These are phyloP conservation scores for Plasmodium yoelii DNA, from an alignment of 169 alveolate species.

Conservation along the genomic window DNA sequence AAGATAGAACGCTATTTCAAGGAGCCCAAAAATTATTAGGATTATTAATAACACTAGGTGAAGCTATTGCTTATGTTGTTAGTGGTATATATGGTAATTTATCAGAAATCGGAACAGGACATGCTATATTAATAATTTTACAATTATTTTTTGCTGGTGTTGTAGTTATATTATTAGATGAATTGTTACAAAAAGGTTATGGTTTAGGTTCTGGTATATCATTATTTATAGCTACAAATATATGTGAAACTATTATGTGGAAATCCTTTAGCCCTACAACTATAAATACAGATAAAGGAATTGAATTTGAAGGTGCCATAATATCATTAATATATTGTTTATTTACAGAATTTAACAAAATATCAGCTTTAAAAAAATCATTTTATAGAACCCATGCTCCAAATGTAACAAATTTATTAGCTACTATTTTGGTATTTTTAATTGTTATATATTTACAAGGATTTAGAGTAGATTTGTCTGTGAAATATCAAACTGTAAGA, in stretches of 20 bases:
- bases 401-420: conserved; percentile 96
- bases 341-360: conserved; percentile 91
- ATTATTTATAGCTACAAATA: conserved; percentile 99
- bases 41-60: conserved; percentile 98
- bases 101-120: conserved; percentile 97
- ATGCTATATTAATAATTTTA: conserved; percentile 96
- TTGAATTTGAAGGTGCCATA: conserved; percentile 99
- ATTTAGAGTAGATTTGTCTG: conserved; percentile 97
- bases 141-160: conserved; percentile 99
- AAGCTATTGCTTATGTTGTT: conserved; percentile 98
- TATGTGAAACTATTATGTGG: conserved; percentile 99
- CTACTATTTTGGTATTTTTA: conserved; percentile 97
- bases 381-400: conserved; percentile 99
- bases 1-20: conserved; percentile 97
- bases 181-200: conserved; percentile 99
- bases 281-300: conserved; percentile 96
- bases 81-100: conserved; percentile 99
- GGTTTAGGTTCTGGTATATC: conserved; percentile 99
- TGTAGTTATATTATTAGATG: conserved; percentile 98
- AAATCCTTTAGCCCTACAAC: conserved; percentile 99
- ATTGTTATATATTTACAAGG: conserved; percentile 99
- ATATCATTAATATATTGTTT: conserved; percentile 98
- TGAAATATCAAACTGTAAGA: conserved; percentile 95
- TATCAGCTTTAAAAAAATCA: conserved; percentile 91
- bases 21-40: conserved; percentile 98